Evolutionary conservation across 2,329 filamentous ascomycete species (phyloP), one percentile per base, ranked within the genome.

Genomic region (Sarocladium brachiariae): DNA sequence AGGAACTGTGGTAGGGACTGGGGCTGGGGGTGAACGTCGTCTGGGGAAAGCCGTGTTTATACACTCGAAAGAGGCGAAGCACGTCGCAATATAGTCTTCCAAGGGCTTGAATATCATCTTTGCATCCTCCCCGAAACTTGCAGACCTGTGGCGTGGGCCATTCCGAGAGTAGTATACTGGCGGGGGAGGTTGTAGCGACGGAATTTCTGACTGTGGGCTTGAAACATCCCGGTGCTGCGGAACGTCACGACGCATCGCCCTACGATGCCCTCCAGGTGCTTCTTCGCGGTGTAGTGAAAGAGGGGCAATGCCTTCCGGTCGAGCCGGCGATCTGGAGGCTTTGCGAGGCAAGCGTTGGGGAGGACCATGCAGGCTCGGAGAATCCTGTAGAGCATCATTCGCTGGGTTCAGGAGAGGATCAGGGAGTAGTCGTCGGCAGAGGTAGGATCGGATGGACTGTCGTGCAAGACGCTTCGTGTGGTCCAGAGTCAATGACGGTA

Each of bases 11-110:
- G n/a, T n/a, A n/a, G n/a, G n/a, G n/a, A n/a, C n/a, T n/a, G n/a
- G n/a, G n/a, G n/a, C n/a, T n/a, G 56, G 64, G 50, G 76, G 75
- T 41, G 71, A 51, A 23, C 58, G 56, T 31, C 59, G 67, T 1
- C 77, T 77, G 33, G 76, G 70, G 61, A 96, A 96, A 0, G 89
- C 91, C 13, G 72, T 73, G 63, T 93, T 95, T n/a, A 96, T 67
- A 55, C 78, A 83, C 49, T 86, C 76, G 57, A 83, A 83, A 0
- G 83, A 83, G 50, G 79, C 77, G 59, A 95, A 87, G 57, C 79
- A 85, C 18, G 70, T 65, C 47, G 82, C 70, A 35, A 96, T 77
- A 61, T 93, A 92, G 54, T 90, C 85, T 66, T 95, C 89, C 13
- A 96, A 63, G 4, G 77, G 76, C 53, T 80, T 83, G 64, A 96